A percentile compares a stretch with the other conserved stretches of the same genome.
These are phyloP conservation scores for Xylaria castorea DNA, from an alignment of 495 filamentous ascomycete species.

Conservation along the genomic window DNA sequence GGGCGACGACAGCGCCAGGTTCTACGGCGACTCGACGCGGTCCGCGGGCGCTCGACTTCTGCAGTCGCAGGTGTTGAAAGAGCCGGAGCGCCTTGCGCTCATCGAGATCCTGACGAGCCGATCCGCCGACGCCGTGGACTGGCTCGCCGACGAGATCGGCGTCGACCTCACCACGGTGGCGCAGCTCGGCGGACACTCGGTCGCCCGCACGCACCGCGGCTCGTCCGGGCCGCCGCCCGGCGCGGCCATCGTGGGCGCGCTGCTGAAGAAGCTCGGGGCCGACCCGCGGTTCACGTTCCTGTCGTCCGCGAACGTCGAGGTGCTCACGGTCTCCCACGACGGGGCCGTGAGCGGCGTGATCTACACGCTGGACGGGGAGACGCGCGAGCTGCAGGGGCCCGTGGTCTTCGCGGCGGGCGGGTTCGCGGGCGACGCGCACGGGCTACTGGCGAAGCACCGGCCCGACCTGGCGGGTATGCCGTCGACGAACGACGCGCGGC, in stretches of 20 bases:
- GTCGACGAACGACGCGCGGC: slow-evolving; percentile 64
- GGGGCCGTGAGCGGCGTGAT: slow-evolving; percentile 44
- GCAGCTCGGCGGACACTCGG: slow-evolving; percentile 60
- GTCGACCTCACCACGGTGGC: slow-evolving; percentile 62
- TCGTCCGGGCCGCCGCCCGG: slow-evolving; percentile 59
- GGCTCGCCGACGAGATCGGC: slow-evolving; percentile 57
- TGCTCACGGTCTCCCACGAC: slow-evolving; percentile 43
- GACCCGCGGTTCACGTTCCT: slow-evolving; percentile 53
- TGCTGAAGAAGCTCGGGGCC: slow-evolving; percentile 53
- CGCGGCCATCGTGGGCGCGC: slow-evolving; percentile 56
- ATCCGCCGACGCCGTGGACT: slow-evolving; percentile 54
- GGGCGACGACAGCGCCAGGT: slow-evolving; percentile 31
- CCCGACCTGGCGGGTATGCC: slow-evolving; percentile 63
- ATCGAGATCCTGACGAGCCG: slow-evolving; percentile 50
- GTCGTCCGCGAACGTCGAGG: slow-evolving; percentile 53
- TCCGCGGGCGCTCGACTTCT: slow-evolving; percentile 51
- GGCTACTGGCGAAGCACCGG: slow-evolving; percentile 59
- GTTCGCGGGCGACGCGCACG: slow-evolving; percentile 63
- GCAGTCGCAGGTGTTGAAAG: slow-evolving; percentile 1
- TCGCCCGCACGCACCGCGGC: slow-evolving; percentile 62
- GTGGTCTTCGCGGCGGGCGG: slow-evolving; percentile 65
- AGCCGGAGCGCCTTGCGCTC: slow-evolving; percentile 46
- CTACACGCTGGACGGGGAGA: slow-evolving; percentile 35
- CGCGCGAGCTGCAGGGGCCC: slow-evolving; percentile 51
- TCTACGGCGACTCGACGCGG: slow-evolving; percentile 60